Percentiles rank a stretch among this genome's conserved stretches.
These are phyloP conservation scores for Sporothrix schenckii DNA, from an alignment of 2,329 filamentous ascomycete genomes.

Conservation along the genomic window DNA sequence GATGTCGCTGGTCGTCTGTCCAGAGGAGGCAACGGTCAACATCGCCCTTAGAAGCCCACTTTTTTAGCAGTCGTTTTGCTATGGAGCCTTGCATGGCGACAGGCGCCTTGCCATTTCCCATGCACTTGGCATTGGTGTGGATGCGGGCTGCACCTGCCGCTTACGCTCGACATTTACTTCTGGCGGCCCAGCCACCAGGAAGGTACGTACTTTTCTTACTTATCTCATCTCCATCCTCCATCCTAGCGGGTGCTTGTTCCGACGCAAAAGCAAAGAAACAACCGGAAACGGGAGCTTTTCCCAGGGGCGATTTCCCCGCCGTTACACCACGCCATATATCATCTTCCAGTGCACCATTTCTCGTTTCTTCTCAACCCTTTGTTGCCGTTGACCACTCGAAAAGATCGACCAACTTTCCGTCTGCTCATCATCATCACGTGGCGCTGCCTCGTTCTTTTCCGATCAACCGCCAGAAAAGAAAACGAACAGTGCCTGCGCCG, in stretches of 20 bases:
- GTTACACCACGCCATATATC: constrained; percentile 2
- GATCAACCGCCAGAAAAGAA: not conserved
- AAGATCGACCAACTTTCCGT: not conserved
- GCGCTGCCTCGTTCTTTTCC: constrained; percentile 4
- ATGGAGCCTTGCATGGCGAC: constrained; percentile 14
- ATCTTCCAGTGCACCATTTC: not conserved
- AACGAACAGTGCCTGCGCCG: not conserved
- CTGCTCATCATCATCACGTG: not conserved
- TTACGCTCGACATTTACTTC: not conserved
- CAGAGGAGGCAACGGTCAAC: not conserved
- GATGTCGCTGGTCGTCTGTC: constrained; percentile 10
- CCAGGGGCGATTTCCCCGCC: constrained; percentile 17
- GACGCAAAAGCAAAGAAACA: not conserved
- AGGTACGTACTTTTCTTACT: not conserved
- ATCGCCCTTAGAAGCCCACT: constrained; percentile 2
- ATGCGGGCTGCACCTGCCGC: not conserved
- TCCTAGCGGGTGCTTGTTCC: constrained; percentile 8
- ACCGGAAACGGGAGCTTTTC: not conserved
- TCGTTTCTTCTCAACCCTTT: constrained; percentile 11
- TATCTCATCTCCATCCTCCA: too few species aligned
- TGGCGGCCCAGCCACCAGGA: constrained; percentile 17
- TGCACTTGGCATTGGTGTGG: not conserved
- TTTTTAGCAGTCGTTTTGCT: not conserved
- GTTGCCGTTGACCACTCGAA: not conserved
- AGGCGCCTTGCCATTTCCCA: not conserved